Conservation (phyloP, 192 early-diverging fungal genomes). For the Cladochytrium replicatum region DNA sequence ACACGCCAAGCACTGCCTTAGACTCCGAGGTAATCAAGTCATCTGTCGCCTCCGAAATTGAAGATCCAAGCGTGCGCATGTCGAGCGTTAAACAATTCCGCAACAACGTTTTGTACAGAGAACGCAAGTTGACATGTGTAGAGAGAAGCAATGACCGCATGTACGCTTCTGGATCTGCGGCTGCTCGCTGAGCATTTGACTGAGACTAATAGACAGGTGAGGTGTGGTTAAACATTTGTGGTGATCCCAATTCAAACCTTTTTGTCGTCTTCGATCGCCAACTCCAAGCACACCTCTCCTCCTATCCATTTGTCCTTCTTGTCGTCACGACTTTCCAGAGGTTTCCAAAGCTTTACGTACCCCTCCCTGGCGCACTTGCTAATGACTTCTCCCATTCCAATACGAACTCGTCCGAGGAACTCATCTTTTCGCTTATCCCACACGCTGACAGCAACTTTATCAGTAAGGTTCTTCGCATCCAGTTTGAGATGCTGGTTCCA, state of each 20-base stretch:
- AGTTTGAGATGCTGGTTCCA: conserved; percentile 44
- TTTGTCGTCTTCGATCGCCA: conserved; percentile 24
- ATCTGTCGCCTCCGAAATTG: conserved; percentile 24
- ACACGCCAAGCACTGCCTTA: conserved; percentile 22
- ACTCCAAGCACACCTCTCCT: conserved; percentile 36
- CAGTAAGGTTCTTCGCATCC: conserved; percentile 14
- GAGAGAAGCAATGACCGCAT: conserved; percentile 7
- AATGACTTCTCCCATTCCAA: conserved; percentile 32
- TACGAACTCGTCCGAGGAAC: conserved; percentile 35
- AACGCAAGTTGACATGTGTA: conserved; percentile 19
- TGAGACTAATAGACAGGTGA: too few species aligned
- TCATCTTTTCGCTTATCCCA: conserved; percentile 41
- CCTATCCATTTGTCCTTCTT: conserved; percentile 53
- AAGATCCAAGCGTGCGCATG: conserved; percentile 11
- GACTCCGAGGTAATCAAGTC: conserved; percentile 37
- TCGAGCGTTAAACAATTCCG: conserved; percentile 32
- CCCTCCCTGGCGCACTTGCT: conserved; percentile 21
- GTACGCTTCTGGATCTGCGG: conserved; percentile 1
- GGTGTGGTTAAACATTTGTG: conserved; percentile 1
- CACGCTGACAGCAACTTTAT: conserved; percentile 35
- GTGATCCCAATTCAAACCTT: neutral
- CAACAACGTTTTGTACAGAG: conserved; percentile 35
- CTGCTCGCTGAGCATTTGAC: neutral
- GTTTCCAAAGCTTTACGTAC: conserved; percentile 20
- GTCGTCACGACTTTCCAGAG: conserved; percentile 22